A percentile compares a stretch with the other conserved stretches of the same genome.
Conservation (phyloP, 2,329 filamentous ascomycete species). For the Chaetomium olivaceum region DNA sequence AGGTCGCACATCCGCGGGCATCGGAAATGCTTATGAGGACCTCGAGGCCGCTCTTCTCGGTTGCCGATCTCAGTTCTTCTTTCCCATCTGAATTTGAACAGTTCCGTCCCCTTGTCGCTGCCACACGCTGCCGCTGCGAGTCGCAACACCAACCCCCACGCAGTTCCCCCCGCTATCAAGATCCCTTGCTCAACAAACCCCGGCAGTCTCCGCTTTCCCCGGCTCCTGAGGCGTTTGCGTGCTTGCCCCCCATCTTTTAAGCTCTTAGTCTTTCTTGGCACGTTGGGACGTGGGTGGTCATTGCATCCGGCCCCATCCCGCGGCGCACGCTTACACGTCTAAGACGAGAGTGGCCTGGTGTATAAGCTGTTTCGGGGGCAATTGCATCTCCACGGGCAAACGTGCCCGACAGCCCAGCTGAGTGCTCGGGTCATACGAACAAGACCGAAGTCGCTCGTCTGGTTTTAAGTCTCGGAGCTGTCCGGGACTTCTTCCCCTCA, state of each 20-base stretch:
- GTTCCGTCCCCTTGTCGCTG: background rate
- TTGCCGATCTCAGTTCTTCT: background rate
- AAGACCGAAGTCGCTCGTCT: background rate
- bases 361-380: constrained; percentile 4
- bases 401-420: background rate
- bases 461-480: background rate
- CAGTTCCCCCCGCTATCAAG: background rate
- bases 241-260: background rate
- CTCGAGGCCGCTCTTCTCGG: background rate
- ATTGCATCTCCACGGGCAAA: constrained; percentile 1
- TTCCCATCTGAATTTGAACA: background rate
- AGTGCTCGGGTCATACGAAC: background rate
- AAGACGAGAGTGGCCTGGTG: constrained; percentile 12
- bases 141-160: constrained; percentile 2
- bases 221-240: background rate
- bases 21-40: constrained; percentile 3
- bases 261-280: constrained; percentile 4
- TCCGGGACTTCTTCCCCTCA: background rate
- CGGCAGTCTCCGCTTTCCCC: background rate
- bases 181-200: background rate
- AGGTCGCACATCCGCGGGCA: background rate
- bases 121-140: background rate
- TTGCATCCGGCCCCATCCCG: constrained; percentile 7
- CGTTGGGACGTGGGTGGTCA: background rate
- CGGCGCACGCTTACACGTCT: constrained; percentile 3